A percentile compares a stretch with the other conserved stretches of the same genome.
These are phyloP conservation scores for Dictyostelium citrinum DNA, from an alignment of 78 protist genomes.

Conservation along the genomic window DNA sequence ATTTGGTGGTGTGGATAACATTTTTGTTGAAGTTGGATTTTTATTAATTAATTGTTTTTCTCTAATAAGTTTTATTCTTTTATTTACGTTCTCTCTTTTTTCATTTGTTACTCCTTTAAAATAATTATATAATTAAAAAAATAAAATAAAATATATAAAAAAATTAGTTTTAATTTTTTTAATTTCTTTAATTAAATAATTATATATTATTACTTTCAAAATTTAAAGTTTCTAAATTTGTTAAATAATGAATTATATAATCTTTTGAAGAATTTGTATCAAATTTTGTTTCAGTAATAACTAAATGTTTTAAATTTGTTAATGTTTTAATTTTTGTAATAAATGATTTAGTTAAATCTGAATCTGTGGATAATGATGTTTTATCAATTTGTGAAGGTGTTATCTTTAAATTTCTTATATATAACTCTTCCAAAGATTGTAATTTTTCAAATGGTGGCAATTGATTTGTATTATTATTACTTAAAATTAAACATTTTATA, in stretches of 20 bases:
- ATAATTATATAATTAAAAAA: too few relatives aligned
- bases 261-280: neutral
- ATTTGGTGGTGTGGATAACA: neutral
- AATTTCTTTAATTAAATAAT: too few relatives aligned
- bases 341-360: neutral
- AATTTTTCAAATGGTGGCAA: neutral
- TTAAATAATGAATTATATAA: neutral
- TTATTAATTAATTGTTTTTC: neutral
- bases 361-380: neutral
- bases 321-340: neutral
- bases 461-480: neutral
- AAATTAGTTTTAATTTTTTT: too few relatives aligned
- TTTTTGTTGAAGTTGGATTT: neutral
- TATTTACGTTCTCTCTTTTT: neutral
- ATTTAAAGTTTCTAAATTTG: neutral
- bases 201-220: neutral
- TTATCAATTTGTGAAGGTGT: neutral
- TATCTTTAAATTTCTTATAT: neutral
- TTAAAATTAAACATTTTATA: constrained; percentile 8
- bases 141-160: too few relatives aligned
- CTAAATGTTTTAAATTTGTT: neutral
- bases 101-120: neutral
- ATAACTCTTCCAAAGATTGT: neutral
- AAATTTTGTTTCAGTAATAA: neutral
- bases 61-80: neutral